Evolutionary conservation across 108 stramenopile species (phyloP).

Genomic region (Parmales sp.): DNA sequence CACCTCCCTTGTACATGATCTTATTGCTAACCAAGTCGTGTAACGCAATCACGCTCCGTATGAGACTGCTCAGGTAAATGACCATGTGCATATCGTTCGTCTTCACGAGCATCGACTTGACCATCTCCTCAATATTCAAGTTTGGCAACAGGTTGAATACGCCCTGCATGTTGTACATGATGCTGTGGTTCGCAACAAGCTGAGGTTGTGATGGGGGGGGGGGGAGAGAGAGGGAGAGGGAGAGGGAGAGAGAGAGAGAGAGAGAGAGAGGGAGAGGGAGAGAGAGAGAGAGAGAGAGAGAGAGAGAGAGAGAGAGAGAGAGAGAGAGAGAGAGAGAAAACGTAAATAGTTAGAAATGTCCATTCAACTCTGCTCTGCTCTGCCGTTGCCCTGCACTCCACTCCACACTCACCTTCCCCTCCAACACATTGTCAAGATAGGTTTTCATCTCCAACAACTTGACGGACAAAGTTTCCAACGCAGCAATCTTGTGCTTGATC

Average conservation of each 20-base stretch:
- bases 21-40: conserved; percentile 94
- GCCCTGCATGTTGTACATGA: conserved; percentile 84
- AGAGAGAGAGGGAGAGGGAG: not conserved
- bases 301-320: not conserved
- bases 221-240: not conserved
- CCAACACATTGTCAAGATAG: conserved; percentile 70
- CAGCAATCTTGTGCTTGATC: conserved; percentile 89
- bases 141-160: conserved; percentile 96
- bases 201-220: conserved; percentile 3
- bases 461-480: conserved; percentile 61
- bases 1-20: conserved; percentile 78
- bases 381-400: too few species aligned
- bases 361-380: conserved; percentile 18
- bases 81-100: conserved; percentile 98
- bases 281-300: not conserved
- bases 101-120: conserved; percentile 78
- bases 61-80: conserved; percentile 71
- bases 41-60: conserved; percentile 87
- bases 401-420: conserved; percentile 41
- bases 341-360: not conserved
- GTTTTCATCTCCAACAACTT: conserved; percentile 79
- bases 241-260: not conserved
- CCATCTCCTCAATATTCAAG: conserved; percentile 85
- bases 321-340: not conserved
- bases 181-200: conserved; percentile 64